Evolutionary conservation across 1,284 basidiomycete species (phyloP), one percentile per base, ranked within the genome.

Genomic region (Ganoderma meredithae): DNA sequence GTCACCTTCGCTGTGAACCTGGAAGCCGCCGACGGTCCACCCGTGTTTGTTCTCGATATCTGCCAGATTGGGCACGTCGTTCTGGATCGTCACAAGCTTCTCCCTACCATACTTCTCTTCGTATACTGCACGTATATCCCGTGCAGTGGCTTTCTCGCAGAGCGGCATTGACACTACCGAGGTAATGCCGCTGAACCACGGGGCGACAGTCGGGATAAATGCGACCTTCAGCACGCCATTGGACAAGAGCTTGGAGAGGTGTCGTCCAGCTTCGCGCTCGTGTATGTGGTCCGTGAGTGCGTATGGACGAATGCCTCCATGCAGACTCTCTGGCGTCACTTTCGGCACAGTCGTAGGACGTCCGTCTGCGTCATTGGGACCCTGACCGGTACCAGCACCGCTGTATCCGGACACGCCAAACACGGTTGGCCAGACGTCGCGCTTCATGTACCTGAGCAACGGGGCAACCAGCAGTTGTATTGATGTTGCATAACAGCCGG

Each of bases 101-200:
- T 99, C 96, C 2, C 81, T 85, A 9, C 74, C 80, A 79, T 99
- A 99, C 81, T 87, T 90, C 72, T 92, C 86, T 78, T 94, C 88
- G 76, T 94, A 99, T 71, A 97, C 81, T 67, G 83, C 82, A 62
- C 85, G 83, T 17, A 99, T 84, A 61, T 98, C 92, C 64, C 83
- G 83, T 63, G 96, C 96, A 74, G 86, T 84, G 82, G 90, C 77
- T 60, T 81, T 82, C 68, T 87, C 82, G 55, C 83, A 88, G 41
- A 99, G 84, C 3, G 96, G 96, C 69, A 96, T 90, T 49, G 91
- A 95, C 56, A 93, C 84, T 47, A 95, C 94, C 55, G 93, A 93
- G 72, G 98, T 79, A 80, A 99, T 99, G 7, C 98, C 97, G 73
- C 95, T 95, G 83, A 98, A 99, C 96, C 97, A 99, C 6, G 96